A percentile compares a stretch with the other conserved stretches of the same genome.
phyloP scores from a whole-genome alignment of 257 asterid genomes.

The Cynanchum wilfordii region DNA sequence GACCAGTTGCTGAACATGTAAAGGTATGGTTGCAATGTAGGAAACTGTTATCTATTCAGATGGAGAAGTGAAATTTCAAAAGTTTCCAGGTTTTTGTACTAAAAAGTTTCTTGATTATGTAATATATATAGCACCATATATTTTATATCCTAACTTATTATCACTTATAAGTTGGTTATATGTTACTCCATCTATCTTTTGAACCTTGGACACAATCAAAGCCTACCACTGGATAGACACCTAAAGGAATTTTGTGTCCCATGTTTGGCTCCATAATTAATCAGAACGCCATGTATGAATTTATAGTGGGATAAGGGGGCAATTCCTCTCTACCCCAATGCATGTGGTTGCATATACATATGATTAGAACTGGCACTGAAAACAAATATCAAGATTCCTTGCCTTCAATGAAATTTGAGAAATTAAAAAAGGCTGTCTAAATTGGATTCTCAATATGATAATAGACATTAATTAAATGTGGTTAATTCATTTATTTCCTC shows the following conservation, averaged over 20 bases:
- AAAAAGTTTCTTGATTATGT: neutral
- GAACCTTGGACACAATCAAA: neutral
- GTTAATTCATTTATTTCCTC: no score
- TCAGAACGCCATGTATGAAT: neutral
- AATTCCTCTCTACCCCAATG: neutral
- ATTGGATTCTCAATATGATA: neutral
- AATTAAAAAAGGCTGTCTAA: neutral
- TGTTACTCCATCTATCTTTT: neutral
- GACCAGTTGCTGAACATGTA: neutral
- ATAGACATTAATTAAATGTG: neutral
- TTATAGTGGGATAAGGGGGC: neutral
- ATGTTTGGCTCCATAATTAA: neutral
- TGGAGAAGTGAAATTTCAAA: neutral
- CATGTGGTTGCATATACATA: neutral
- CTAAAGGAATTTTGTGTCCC: neutral
- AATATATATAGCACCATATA: neutral
- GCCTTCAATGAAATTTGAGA: neutral
- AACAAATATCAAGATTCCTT: neutral
- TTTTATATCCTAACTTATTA: no score
- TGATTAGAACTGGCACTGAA: neutral
- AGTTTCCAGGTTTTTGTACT: neutral
- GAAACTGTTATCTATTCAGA: neutral
- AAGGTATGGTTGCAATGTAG: neutral
- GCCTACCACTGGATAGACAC: neutral
- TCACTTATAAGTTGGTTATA: neutral